Evolutionary conservation across 306 rosid genomes (phyloP), one percentile per base, ranked within the genome.

Genomic region (Luffa aegyptiaca): DNA sequence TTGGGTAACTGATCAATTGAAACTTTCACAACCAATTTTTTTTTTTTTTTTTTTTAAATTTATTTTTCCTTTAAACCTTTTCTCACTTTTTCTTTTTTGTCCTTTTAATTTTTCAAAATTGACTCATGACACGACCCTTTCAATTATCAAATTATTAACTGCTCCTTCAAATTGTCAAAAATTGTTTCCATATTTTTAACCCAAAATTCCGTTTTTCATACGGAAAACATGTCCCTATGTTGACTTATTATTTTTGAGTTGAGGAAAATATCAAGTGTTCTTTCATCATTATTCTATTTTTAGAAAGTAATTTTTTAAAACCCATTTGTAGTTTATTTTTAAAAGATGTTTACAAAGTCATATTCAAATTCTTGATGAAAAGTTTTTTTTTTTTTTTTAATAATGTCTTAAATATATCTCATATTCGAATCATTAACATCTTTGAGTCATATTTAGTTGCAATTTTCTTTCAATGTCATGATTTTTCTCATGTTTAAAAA

Each of bases 1-100:
- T 90, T 89, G 83, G 93, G 93, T 89, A 82, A 88, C 79, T 79
- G 85, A 82, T 52, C 68, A 79, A 52, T 53, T 63, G 58, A 84
- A 78, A 73, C 76, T 42, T 72, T 86, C 82, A 81, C 81, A 58
- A 79, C 83, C 76, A 68, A 71, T 86, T 80, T 84, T 26, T 66
- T 12, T 63, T 62, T 31, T 26, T 3, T 59, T 73, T 80, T 66
- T 82, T 66, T 63, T 26, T 26, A 26, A 0, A n/a, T 26, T 26
- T 26, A 26, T 26, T 26, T 26, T 26, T 26, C 31, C 12, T 16
- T 66, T 18, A 39, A 42, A 73, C 82, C 48, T 77, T 81, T 82
- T 79, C 14, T 79, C 81, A 16, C 83, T 82, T 82, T 80, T 31
- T 53, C 39, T 65, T 35, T 35, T 64, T 16, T 41, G 51, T 41